Base-by-base conservation (phyloP, 805 yeast species). In the Debaryomyces prosopidis region DNA sequence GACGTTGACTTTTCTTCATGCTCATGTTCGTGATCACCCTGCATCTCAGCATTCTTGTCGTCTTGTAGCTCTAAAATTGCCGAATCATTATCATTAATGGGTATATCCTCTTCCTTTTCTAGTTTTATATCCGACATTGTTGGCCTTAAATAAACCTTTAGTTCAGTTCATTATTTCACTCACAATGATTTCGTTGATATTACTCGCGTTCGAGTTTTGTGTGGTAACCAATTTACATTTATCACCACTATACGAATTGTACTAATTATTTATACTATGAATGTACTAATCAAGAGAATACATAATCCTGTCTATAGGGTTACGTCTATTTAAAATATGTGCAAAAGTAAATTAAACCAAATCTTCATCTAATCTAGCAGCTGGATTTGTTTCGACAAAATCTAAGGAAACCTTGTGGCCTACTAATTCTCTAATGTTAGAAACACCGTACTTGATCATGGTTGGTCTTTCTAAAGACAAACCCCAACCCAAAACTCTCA, bases 401-500 rank as follows among this genome's bases (percentile, higher is more conserved):
- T 89, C 97, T 56, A 94, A 78, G 51, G 89, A 82, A 39, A 94
- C 98, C 76, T 95, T 94, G 71, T 94, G 99, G 49, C 99, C 99
- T 63, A 94, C 77, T 60, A 94, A 75, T 69, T 94, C 99, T 77
- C 99, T 85, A 60, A 94, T 94, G 68, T 94, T 94, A 55, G 89
- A 85, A 47, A 94, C 96, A 48, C 86, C 96, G 65, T 94, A 94
- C 73, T 92, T 94, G 69, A 94, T 94, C 99, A 94, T 94, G 27
- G 99, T 94, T 52, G 99, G 99, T 75, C 99, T 85, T 73, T 94
- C 99, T 65, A 94, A 79, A 18, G 96, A 87, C 59, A 94, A 77
- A 62, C 99, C 99, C 90, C 96, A 94, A 51, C 99, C 99, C 54
- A 90, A 80, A 10, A 92, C 98, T 66, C 97, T 81, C 75, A 95